Base-by-base conservation (phyloP, 179 eudicot species). In the Beta lomatogona region DNA sequence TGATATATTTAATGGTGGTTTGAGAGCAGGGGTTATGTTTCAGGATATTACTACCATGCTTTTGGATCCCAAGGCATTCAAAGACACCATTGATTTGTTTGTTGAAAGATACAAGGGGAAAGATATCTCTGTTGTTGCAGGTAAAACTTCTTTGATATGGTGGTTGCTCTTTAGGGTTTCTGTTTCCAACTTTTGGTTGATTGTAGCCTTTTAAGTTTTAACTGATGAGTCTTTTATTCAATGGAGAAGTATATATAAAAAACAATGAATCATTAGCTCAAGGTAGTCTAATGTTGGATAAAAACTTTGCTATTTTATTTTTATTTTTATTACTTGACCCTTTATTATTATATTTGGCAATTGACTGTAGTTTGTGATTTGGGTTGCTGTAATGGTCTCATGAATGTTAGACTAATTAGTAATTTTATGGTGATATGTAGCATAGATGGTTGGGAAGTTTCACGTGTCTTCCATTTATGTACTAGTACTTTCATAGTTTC, bases 41-140 rank as follows among this genome's bases (percentile, higher is more conserved):
- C 97, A 93, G 91, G 98, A 94, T 82, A 94, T 94, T 81, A 94
- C 98, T 9, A 93, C 98, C 46, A 77, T 94, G 90, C 89, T 94
- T 76, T 89, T 94, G 78, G 95, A 94, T 88, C 95, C 92, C 28
- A 86, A 85, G 82, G 98, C 98, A 21, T 94, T 94, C 83, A 91
- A 87, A 88, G 98, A 94, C 72, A 94, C 98, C 21, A 91, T 94
- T 78, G 98, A 94, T 83, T 83, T 94, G 89, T 94, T 94, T 83
- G 98, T 93, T 77, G 97, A 94, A 88, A 88, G 98, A 74, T 94
- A 94, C 84, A 89, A 81, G 78, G 93, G 81, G 22, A 83, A 89
- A 82, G 87, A 84, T 41, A 91, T 93, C 77, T 82, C 92, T 50
- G 98, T 93, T 50, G 76, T 72, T 72, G 76, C 76, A 50, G 76